Evolutionary conservation across 2,329 filamentous ascomycete species (phyloP).

Genomic region (Trichoderma gracile): DNA sequence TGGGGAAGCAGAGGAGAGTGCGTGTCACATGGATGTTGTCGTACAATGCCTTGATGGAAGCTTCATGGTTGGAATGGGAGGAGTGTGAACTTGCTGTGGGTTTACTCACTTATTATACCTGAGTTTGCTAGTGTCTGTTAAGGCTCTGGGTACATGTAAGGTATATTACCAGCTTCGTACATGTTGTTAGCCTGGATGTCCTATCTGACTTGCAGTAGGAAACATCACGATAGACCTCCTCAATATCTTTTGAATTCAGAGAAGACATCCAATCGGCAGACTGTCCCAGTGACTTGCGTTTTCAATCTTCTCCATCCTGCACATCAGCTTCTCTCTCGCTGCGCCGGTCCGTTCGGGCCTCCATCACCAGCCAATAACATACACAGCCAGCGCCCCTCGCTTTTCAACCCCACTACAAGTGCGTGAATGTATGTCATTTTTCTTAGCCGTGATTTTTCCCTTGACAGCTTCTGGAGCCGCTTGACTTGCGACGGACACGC

Average conservation of each 20-base stretch:
- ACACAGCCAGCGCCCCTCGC: background rate
- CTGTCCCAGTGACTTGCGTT: background rate
- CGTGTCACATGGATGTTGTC: constrained; percentile 18
- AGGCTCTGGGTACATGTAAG: too few species aligned
- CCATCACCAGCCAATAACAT: background rate
- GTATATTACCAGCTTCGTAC: too few species aligned
- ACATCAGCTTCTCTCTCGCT: too few species aligned
- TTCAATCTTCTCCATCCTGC: constrained; percentile 9
- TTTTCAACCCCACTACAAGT: constrained; percentile 3
- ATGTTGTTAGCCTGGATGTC: too few species aligned
- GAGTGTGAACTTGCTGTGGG: too few species aligned
- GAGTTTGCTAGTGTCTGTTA: too few species aligned
- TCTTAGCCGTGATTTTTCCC: background rate
- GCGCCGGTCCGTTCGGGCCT: too few species aligned
- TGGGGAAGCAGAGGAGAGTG: background rate
- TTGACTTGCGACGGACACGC: background rate
- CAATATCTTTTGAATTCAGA: too few species aligned
- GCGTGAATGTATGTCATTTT: background rate
- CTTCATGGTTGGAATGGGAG: background rate
- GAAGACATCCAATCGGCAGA: too few species aligned
- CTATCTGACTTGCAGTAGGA: too few species aligned
- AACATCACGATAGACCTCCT: too few species aligned
- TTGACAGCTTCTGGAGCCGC: background rate
- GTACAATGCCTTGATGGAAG: background rate
- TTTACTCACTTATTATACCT: too few species aligned